Base-by-base conservation (phyloP, 495 filamentous ascomycete genomes). In the Tuber aestivum region DNA sequence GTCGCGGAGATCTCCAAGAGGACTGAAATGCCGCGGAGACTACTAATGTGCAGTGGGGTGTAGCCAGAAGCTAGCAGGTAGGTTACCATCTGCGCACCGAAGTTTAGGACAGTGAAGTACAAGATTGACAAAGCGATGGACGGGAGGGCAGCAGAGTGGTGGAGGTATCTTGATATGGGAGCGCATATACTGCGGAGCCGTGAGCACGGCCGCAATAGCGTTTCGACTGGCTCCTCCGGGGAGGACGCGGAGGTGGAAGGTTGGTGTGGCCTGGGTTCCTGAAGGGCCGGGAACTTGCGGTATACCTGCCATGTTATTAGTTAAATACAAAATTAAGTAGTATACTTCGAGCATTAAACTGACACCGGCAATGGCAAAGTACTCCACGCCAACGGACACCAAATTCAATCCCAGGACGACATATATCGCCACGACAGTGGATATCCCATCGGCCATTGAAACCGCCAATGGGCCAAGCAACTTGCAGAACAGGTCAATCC, bases 401-500 rank as follows among this genome's bases (percentile, higher is more conserved):
- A 74, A n/a, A 41, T 80, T 86, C 76, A 84, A 42, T 3, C 70
- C 78, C 2, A 84, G 72, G 16, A 79, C 82, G 16, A 81, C 71
- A 5, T 77, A 41, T 40, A 86, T 81, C 18, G 85, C 85, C 42
- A 73, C 50, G 10, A 50, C 21, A 23, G 71, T 73, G 38, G 71
- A 73, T n/a, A 73, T 35, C 21, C 42, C 71, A 35, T 73, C 71
- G n/a, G 78, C 65, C 21, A 71, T 27, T 23, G 89, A 87, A 23
- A 91, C 87, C 27, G 86, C 80, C 0, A 91, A 82, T 1, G 91
- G 91, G 0, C 87, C 90, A 16, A 90, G 70, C 6, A 93, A 86
- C 81, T 93, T 93, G 85, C 91, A 92, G 56, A 89, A 83, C 20
- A 93, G 85, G 78, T 93, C 91, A 72, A 93, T 92, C 2, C 90